phyloP scores from a whole-genome alignment of 1,284 basidiomycete species.

The Psilocybe mexicana region DNA sequence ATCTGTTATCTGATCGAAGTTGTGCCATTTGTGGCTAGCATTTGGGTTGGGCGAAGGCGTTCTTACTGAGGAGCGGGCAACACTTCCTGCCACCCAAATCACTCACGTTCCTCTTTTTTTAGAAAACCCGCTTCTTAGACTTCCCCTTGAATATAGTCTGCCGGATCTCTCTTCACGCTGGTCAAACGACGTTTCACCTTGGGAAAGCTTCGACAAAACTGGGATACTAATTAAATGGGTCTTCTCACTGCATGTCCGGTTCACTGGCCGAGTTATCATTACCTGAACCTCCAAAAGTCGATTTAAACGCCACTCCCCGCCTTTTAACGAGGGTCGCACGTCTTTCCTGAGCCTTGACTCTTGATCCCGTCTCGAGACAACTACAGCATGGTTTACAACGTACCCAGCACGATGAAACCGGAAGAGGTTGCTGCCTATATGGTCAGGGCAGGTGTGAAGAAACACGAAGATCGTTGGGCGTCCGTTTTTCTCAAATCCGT shows the following conservation, averaged over 20 bases:
- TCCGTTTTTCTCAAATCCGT: constrained; percentile 69
- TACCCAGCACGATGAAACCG: constrained; percentile 60
- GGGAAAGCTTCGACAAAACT: neutral
- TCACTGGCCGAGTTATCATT: neutral
- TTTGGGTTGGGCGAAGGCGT: neutral
- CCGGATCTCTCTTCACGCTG: neutral
- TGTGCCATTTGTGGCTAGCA: too few species aligned
- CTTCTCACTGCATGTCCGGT: constrained; percentile 7
- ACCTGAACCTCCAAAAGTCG: neutral
- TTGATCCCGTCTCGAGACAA: neutral
- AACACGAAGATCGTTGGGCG: constrained; percentile 64
- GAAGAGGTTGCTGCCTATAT: constrained; percentile 58
- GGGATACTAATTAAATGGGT: neutral
- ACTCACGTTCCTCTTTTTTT: neutral
- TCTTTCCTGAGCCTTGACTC: neutral
- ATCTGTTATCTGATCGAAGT: too few species aligned
- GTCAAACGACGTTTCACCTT: neutral
- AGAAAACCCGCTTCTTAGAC: neutral
- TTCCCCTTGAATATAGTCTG: constrained; percentile 1
- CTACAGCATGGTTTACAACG: constrained; percentile 15
- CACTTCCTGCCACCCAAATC: neutral
- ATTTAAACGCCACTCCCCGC: constrained; percentile 3
- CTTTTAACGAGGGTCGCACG: neutral
- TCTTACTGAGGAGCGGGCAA: neutral
- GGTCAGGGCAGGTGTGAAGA: constrained; percentile 56